Evolutionary conservation across 2,329 filamentous ascomycete species (phyloP).

Genomic region (Arthrobotrys pseudoclavata): DNA sequence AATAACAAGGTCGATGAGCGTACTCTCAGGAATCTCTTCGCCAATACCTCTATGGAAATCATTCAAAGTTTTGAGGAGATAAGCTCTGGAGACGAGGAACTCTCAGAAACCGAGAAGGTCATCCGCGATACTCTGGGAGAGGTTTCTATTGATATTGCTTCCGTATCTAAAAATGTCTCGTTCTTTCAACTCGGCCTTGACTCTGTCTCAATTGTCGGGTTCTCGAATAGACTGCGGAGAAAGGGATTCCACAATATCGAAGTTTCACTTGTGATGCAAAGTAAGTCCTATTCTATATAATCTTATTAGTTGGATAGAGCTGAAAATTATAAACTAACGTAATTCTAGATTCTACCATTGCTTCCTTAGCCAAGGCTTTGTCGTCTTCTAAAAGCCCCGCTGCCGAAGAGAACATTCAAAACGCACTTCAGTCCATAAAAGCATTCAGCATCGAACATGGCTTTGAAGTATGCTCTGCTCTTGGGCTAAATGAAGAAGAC

Average conservation of each 20-base stretch:
- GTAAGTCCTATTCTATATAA: slow-evolving; percentile 65
- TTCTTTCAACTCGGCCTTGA: slow-evolving; percentile 90
- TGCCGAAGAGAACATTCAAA: slow-evolving; percentile 65
- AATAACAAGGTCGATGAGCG: slow-evolving; percentile 92
- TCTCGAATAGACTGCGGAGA: slow-evolving; percentile 76
- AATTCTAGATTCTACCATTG: slow-evolving; percentile 65
- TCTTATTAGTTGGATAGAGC: slow-evolving; percentile 22
- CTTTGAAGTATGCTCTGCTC: slow-evolving; percentile 69
- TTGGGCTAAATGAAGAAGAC: slow-evolving; percentile 70
- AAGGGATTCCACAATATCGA: slow-evolving; percentile 74
- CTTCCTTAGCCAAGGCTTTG: slow-evolving; percentile 65
- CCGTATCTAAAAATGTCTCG: slow-evolving; percentile 70
- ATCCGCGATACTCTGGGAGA: slow-evolving; percentile 72
- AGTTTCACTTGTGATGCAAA: slow-evolving; percentile 77
- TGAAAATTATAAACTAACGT: slow-evolving; percentile 23
- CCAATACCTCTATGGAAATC: slow-evolving; percentile 72
- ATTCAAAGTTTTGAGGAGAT: slow-evolving; percentile 71
- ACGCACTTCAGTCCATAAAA: slow-evolving; percentile 73
- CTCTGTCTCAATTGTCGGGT: slow-evolving; percentile 83
- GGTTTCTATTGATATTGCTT: slow-evolving; percentile 69
- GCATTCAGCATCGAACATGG: slow-evolving; percentile 76
- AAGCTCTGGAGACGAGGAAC: slow-evolving; percentile 25
- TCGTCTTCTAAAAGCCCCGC: slow-evolving; percentile 51
- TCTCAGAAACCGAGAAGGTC: slow-evolving; percentile 65
- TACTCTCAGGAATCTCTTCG: slow-evolving; percentile 76